Base-by-base conservation (phyloP, 1,284 basidiomycete genomes). In the Tranzscheliella williamsii region DNA sequence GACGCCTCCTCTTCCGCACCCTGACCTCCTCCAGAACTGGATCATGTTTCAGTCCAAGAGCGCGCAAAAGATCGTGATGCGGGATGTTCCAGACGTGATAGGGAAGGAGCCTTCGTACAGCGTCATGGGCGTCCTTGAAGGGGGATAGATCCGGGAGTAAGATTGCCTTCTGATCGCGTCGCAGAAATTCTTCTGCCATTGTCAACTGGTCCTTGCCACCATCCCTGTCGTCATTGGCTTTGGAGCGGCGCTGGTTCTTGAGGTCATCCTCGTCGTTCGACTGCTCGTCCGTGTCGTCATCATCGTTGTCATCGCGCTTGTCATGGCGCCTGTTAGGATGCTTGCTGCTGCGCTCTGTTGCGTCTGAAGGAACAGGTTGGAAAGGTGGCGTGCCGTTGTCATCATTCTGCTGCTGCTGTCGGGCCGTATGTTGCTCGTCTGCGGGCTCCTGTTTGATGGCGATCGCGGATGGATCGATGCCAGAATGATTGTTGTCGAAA, bases 1-100 rank as follows among this genome's bases (percentile, higher is more conserved):
- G 24, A 31, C 61, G 47, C 30, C 58, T 39, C 18, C 56, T 51
- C 29, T 68, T 68, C 15, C 48, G 45, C 12, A 18, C 24, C 21
- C 63, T 43, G 30, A 53, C 38, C 16, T 47, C 39, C 21, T 38
- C 46, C 13, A 43, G 47, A 11, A 64, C 44, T 4, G 61, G 61
- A 23, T 64, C 61, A 6, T 55, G 29, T 12, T 40, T 44, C 24
- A 53, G 18, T 13, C 29, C 56, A 3, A 61, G 23, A 5, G 52
- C 36, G 11, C 41, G 38, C 13, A 67, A 41, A 18, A 74, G 38
- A 33, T 74, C 74, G 27, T 57, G 50, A 26, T 73, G 67, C 4
- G 70, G 64, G 2, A 73, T 62, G 48, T 73, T 63, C 63, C 63
- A 76, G 24, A 76, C 70, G 27, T 76, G 74, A 36, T 70, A 76